phyloP scores from a whole-genome alignment of 2,329 filamentous ascomycete genomes.

The Parastagonospora nodorum region DNA sequence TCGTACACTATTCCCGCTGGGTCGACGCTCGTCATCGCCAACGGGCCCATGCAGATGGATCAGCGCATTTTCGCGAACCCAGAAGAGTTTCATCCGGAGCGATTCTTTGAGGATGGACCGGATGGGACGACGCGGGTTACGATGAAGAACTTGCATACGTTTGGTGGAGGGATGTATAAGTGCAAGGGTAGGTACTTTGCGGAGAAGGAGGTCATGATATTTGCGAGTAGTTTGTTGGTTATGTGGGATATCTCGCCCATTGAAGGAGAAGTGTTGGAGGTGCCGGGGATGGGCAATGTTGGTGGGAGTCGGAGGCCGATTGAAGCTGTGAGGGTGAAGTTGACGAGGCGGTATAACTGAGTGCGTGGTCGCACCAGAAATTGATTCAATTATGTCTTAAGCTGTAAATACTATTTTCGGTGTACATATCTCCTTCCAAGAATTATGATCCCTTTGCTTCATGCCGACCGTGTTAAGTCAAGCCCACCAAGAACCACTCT shows the following conservation, averaged over 20 bases:
- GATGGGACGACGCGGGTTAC: conserved; percentile 3
- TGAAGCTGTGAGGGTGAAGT: conserved; percentile 9
- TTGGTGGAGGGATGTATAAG: conserved; percentile 19
- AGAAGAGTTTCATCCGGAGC: conserved; percentile 12
- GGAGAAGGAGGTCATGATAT: conserved; percentile 19
- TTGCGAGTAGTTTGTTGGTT: conserved; percentile 6
- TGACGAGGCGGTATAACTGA: conserved; percentile 13
- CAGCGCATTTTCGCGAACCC: conserved; percentile 16
- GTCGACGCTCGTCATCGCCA: conserved; percentile 14
- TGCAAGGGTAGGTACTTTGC: conserved; percentile 20
- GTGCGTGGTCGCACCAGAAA: too few species aligned
- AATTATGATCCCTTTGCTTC: not conserved
- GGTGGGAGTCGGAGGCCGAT: conserved; percentile 11
- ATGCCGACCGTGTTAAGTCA: too few species aligned
- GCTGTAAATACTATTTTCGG: not conserved
- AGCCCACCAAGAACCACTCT: not conserved
- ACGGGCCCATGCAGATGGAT: conserved; percentile 20
- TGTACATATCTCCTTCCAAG: not conserved
- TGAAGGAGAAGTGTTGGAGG: conserved; percentile 8
- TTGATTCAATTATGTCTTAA: too few species aligned
- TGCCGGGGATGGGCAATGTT: conserved; percentile 14
- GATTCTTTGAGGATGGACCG: conserved; percentile 12
- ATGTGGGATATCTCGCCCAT: conserved; percentile 16
- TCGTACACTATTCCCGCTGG: conserved; percentile 17
- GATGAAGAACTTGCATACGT: conserved; percentile 18